Evolutionary conservation across 345 rosid genomes (phyloP).

Genomic region (Nasturtium officinale): DNA sequence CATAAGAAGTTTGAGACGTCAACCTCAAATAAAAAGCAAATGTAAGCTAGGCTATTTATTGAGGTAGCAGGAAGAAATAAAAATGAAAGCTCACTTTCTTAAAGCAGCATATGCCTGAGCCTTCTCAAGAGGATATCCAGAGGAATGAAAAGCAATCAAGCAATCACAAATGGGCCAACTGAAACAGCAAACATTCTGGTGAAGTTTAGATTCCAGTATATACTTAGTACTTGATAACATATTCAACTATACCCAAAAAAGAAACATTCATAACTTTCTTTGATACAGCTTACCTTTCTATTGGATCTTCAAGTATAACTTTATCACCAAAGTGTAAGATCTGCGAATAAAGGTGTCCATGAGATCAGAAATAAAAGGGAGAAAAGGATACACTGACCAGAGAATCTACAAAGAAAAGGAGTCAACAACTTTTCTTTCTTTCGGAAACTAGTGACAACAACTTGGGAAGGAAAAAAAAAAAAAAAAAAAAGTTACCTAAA

Average conservation of each 20-base stretch:
- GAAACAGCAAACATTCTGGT: slow-evolving; percentile 48
- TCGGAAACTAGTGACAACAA: too few relatives aligned
- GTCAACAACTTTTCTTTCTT: slow-evolving; percentile 4
- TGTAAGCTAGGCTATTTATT: not conserved
- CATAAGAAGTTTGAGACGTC: slow-evolving; percentile 19
- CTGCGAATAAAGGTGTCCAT: slow-evolving; percentile 40
- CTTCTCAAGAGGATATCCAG: slow-evolving; percentile 89
- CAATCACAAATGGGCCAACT: slow-evolving; percentile 99
- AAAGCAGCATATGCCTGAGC: slow-evolving; percentile 74
- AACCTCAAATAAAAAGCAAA: slow-evolving; percentile 16
- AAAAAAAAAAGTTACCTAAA: slow-evolving; percentile 3
- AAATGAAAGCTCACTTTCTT: slow-evolving; percentile 66
- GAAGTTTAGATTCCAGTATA: slow-evolving; percentile 32
- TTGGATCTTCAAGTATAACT: slow-evolving; percentile 84
- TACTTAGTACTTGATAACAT: slow-evolving; percentile 6
- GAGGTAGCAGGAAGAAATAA: slow-evolving; percentile 5
- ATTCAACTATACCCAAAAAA: slow-evolving; percentile 9
- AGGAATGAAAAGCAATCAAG: slow-evolving; percentile 93
- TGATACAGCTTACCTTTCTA: slow-evolving; percentile 63
- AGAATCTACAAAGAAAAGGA: slow-evolving; percentile 34
- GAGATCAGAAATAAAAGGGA: slow-evolving; percentile 25
- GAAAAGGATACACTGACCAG: slow-evolving; percentile 6
- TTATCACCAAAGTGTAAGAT: slow-evolving; percentile 82
- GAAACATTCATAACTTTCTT: slow-evolving; percentile 14
- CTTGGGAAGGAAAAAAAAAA: not conserved